These are phyloP conservation scores for Vitis hybrid DNA, from an alignment of 177 flowering plant species.

Conservation along the genomic window DNA sequence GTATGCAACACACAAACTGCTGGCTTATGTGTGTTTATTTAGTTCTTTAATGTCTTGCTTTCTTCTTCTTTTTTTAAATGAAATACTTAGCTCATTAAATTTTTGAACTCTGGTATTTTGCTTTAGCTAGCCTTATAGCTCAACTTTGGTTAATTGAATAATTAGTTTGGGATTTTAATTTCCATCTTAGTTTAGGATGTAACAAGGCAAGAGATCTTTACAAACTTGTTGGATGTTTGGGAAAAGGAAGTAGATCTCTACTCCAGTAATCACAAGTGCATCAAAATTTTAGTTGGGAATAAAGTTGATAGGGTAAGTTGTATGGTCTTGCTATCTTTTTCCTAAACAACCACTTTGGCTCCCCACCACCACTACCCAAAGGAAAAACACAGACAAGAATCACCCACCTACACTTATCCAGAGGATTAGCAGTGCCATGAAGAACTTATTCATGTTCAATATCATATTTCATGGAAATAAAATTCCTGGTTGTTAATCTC, in stretches of 20 bases:
- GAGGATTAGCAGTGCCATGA: background rate
- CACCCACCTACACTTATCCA: too few relatives aligned
- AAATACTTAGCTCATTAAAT: background rate
- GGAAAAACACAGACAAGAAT: too few relatives aligned
- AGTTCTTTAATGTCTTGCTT: background rate
- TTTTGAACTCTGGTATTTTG: background rate
- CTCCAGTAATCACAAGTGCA: slow-evolving; percentile 72
- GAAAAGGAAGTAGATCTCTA: slow-evolving; percentile 74
- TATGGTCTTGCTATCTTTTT: slow-evolving; percentile 2
- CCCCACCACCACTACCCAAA: too few relatives aligned
- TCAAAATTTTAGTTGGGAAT: slow-evolving; percentile 85
- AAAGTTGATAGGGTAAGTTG: slow-evolving; percentile 79
- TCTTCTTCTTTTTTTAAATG: background rate
- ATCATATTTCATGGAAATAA: background rate
- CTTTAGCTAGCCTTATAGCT: background rate
- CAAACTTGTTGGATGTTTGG: slow-evolving; percentile 69
- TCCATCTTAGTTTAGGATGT: slow-evolving; percentile 78
- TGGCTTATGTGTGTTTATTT: background rate
- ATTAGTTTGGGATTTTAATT: background rate
- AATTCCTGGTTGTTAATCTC: background rate
- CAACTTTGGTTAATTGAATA: background rate
- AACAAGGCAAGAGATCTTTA: slow-evolving; percentile 76
- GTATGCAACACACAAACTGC: background rate
- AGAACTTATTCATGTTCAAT: background rate
- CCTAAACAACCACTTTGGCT: too few relatives aligned